These are phyloP conservation scores for Pyrenochaeta sp. DNA, from an alignment of 2,329 filamentous ascomycete species.

Conservation along the genomic window DNA sequence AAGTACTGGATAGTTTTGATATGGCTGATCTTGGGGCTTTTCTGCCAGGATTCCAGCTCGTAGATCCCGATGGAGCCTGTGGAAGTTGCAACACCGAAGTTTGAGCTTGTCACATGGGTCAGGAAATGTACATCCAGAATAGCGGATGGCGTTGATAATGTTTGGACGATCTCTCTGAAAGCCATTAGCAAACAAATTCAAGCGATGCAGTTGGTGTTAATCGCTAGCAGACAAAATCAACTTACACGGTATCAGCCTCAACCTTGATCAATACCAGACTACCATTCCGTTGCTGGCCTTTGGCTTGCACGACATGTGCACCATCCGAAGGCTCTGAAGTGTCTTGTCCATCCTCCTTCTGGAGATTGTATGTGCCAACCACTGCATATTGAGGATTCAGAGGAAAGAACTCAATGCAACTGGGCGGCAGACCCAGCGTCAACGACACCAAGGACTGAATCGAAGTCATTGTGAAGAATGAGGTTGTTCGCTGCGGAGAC, in stretches of 20 bases:
- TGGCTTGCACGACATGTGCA: conserved; percentile 30
- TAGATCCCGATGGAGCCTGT: conserved; percentile 75
- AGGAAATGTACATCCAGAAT: conserved; percentile 88
- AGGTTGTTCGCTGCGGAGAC: conserved; percentile 6
- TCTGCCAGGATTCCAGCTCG: conserved; percentile 48
- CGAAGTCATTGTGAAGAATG: conserved; percentile 33
- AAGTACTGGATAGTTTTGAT: conserved; percentile 59
- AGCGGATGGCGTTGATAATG: conserved; percentile 70
- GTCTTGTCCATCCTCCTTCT: conserved; percentile 54
- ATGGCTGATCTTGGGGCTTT: conserved; percentile 23
- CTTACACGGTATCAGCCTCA: conserved; percentile 64
- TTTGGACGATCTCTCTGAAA: conserved; percentile 61
- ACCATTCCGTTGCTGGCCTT: conserved; percentile 72
- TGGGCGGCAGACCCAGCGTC: conserved; percentile 72
- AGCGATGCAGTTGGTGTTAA: no score
- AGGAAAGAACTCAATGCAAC: conserved; percentile 78
- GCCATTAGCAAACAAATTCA: no score
- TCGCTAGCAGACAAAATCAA: no score
- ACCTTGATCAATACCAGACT: conserved; percentile 74
- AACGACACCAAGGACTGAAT: conserved; percentile 58
- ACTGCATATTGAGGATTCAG: conserved; percentile 70
- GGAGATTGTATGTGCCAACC: conserved; percentile 83
- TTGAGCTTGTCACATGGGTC: conserved; percentile 50
- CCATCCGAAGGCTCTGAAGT: conserved; percentile 24
- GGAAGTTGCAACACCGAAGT: conserved; percentile 80